These are phyloP conservation scores for Cyphellophora europaea DNA, from an alignment of 2,329 filamentous ascomycete species.

Conservation along the genomic window DNA sequence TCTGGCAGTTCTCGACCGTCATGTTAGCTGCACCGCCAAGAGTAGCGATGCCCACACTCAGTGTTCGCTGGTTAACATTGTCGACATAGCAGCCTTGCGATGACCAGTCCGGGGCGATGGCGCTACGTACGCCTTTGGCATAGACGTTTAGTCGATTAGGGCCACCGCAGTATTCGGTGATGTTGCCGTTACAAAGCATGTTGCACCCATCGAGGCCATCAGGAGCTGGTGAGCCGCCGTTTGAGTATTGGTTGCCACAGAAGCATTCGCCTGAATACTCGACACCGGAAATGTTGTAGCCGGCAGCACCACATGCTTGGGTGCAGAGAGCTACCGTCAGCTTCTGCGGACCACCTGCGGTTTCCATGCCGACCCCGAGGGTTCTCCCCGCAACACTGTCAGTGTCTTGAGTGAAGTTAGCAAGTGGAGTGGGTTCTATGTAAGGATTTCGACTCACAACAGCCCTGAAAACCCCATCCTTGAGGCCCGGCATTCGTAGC, in stretches of 20 bases:
- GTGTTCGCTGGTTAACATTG: constrained; percentile 12
- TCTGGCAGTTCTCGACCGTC: constrained; percentile 22
- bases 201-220: constrained; percentile 29
- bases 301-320: constrained; percentile 19
- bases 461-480: constrained; percentile 22
- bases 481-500: constrained; percentile 6
- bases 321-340: constrained; percentile 24
- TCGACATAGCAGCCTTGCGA: constrained; percentile 24
- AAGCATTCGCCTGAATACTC: constrained; percentile 24
- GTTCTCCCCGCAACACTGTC: constrained; percentile 17
- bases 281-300: constrained; percentile 23
- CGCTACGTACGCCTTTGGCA: not conserved
- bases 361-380: constrained; percentile 9
- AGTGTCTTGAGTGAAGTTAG: too few species aligned
- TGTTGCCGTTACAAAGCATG: constrained; percentile 26
- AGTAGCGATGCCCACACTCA: constrained; percentile 9
- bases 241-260: constrained; percentile 23
- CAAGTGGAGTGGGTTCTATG: too few species aligned
- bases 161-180: constrained; percentile 34
- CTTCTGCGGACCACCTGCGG: constrained; percentile 8
- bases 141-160: constrained; percentile 12
- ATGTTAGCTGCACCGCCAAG: constrained; percentile 14
- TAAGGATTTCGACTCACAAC: too few species aligned
- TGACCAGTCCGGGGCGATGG: constrained; percentile 15
- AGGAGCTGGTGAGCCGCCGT: constrained; percentile 14